Percentiles rank a stretch among this genome's conserved stretches.
Evolutionary conservation across 2,329 filamentous ascomycete species (phyloP).

Genomic region (Aschersonia sp.): DNA sequence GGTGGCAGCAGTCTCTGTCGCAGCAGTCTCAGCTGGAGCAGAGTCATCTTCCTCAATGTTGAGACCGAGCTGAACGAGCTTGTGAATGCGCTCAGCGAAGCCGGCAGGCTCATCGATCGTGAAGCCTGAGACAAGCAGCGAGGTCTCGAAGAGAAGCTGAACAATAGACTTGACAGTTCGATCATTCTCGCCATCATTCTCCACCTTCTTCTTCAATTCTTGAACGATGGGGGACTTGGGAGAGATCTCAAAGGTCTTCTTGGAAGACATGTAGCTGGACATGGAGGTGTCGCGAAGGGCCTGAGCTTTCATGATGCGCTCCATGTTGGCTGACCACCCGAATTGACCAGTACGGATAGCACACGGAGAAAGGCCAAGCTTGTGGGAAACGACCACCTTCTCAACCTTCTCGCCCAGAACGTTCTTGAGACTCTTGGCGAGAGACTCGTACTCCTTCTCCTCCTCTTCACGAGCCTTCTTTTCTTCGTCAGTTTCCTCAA

Average conservation of each 20-base stretch:
- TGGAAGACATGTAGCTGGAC: constrained; percentile 99
- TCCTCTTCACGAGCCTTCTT: constrained; percentile 89
- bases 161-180: constrained; percentile 98
- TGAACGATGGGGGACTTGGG: constrained; percentile 94
- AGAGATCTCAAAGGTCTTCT: constrained; percentile 99
- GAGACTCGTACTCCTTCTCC: constrained; percentile 94
- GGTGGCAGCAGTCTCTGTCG: constrained; percentile 20
- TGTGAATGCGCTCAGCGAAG: constrained; percentile 98
- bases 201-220: constrained; percentile 99
- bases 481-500: constrained; percentile 99
- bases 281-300: constrained; percentile 99
- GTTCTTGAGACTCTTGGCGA: constrained; percentile 97
- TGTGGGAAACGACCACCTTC: constrained; percentile 99
- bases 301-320: constrained; percentile 99
- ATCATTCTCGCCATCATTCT: constrained; percentile 94
- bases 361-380: constrained; percentile 86
- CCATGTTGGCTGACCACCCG: constrained; percentile 99
- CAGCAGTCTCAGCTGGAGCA: constrained; percentile 40
- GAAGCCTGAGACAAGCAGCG: constrained; percentile 95
- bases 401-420: constrained; percentile 98
- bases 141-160: constrained; percentile 97
- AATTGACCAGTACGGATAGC: constrained; percentile 99
- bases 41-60: constrained; percentile 92
- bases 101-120: constrained; percentile 97
- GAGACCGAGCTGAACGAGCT: constrained; percentile 93